Conservation (phyloP, 179 eudicot genomes). For the Carnegiea gigantea region DNA sequence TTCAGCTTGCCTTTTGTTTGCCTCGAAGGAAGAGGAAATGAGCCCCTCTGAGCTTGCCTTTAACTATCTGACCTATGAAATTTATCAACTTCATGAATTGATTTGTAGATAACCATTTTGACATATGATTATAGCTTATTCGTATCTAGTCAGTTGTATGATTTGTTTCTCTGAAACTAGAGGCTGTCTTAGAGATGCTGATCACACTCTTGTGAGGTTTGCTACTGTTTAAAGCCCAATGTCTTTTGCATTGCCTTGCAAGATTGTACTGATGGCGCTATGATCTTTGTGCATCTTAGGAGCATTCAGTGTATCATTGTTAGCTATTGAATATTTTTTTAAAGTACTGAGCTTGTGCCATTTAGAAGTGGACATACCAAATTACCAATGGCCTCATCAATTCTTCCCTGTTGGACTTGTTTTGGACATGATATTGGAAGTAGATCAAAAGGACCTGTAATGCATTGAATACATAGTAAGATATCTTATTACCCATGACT, state of each 20-base stretch:
- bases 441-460: background rate
- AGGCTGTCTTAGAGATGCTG: background rate
- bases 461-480: background rate
- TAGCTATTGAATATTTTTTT: too few species aligned
- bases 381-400: background rate
- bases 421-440: background rate
- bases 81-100: background rate
- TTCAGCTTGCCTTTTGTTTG: background rate
- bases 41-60: background rate
- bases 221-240: background rate
- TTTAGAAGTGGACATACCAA: too few species aligned
- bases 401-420: background rate
- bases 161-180: background rate
- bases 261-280: background rate
- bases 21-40: background rate
- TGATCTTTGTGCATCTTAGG: too few species aligned
- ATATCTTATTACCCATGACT: background rate
- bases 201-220: background rate
- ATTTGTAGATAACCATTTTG: background rate
- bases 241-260: background rate
- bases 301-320: too few species aligned
- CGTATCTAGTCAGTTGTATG: background rate
- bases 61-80: background rate
- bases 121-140: background rate
- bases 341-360: too few species aligned